Percentiles rank a stretch among this genome's conserved stretches.
Evolutionary conservation across 176 grass and related monocot genomes (phyloP).

Genomic region (Elaeis guineensis): DNA sequence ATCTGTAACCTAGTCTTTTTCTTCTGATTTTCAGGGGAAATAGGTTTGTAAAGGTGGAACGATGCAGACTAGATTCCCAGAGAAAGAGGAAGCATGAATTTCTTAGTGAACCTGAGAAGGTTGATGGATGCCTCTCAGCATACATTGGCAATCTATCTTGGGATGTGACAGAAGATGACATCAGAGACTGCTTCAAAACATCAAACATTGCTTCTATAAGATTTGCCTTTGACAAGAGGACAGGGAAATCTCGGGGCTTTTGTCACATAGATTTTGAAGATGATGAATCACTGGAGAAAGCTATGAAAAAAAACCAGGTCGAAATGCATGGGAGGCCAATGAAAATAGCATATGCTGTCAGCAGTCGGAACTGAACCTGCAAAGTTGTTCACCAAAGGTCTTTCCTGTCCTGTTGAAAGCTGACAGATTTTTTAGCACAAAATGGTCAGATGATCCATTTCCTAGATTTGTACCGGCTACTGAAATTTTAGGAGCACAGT

Average conservation of each 20-base stretch:
- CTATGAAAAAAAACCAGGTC: constrained; percentile 61
- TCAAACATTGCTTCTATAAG: constrained; percentile 64
- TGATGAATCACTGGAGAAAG: constrained; percentile 61
- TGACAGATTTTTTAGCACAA: neutral
- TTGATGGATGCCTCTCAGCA: constrained; percentile 64
- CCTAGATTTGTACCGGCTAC: too few relatives aligned
- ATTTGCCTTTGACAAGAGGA: constrained; percentile 57
- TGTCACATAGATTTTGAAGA: constrained; percentile 84
- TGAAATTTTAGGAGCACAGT: too few relatives aligned
- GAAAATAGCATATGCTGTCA: constrained; percentile 71
- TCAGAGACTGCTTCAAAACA: constrained; percentile 45
- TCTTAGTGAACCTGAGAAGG: constrained; percentile 52
- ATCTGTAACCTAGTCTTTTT: neutral
- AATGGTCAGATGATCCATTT: too few relatives aligned
- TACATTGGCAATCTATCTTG: constrained; percentile 81
- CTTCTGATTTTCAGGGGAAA: constrained; percentile 26
- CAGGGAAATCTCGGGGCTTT: constrained; percentile 50
- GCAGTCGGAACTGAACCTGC: constrained; percentile 44
- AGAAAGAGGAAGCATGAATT: constrained; percentile 61
- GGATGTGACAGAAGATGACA: constrained; percentile 58
- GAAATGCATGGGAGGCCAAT: constrained; percentile 55
- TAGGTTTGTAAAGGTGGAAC: constrained; percentile 61
- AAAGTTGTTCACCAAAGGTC: neutral
- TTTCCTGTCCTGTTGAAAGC: neutral
- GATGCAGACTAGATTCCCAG: constrained; percentile 50